Evolutionary conservation across 768 basidiomycete species (phyloP).

Genomic region (Lyophyllum atratum): DNA sequence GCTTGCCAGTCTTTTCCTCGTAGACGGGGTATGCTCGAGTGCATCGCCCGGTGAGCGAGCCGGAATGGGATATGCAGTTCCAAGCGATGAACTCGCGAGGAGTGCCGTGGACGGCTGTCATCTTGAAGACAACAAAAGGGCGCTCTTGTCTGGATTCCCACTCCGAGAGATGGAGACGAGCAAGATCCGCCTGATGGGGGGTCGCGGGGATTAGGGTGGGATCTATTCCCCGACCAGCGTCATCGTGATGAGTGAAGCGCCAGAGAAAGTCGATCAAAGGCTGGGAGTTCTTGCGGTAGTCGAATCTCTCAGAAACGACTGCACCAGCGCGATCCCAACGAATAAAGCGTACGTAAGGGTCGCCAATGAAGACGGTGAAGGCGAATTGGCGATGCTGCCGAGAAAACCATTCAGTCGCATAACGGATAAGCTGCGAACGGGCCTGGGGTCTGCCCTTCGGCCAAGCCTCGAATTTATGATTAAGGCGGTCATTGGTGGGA

Average conservation of each 20-base stretch:
- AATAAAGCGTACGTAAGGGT: slow-evolving; percentile 28
- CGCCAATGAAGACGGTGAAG: slow-evolving; percentile 30
- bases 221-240: slow-evolving; percentile 28
- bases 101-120: too few species aligned
- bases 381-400: slow-evolving; percentile 29
- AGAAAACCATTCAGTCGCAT: slow-evolving; percentile 22
- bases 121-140: too few species aligned
- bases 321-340: slow-evolving; percentile 35
- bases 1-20: slow-evolving; percentile 7
- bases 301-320: slow-evolving; percentile 29
- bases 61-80: too few species aligned
- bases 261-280: slow-evolving; percentile 30
- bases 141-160: slow-evolving; percentile 3
- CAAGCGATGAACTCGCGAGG: too few species aligned
- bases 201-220: slow-evolving; percentile 20
- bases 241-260: slow-evolving; percentile 22
- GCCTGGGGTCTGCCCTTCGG: background rate
- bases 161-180: background rate
- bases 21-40: slow-evolving; percentile 19
- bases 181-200: background rate
- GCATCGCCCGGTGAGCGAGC: slow-evolving; percentile 13
- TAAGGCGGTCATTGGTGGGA: background rate
- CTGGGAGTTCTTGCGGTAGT: slow-evolving; percentile 18
- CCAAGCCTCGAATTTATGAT: background rate
- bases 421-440: slow-evolving; percentile 24